Percentiles rank a stretch among this genome's conserved stretches.
Conservation (phyloP, 75 land plant genomes). For the Pseudotsuga menziesii region DNA sequence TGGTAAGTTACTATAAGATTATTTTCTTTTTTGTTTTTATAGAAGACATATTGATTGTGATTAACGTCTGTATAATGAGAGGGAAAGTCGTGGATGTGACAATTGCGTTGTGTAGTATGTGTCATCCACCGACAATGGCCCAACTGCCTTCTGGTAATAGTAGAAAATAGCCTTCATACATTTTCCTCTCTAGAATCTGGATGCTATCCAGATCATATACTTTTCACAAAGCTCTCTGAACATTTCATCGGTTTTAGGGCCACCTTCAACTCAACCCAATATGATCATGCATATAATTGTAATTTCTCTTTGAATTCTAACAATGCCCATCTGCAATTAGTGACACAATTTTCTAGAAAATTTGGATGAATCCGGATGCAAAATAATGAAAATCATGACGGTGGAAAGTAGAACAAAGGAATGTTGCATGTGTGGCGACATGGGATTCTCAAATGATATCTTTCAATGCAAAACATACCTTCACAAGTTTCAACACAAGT, state of each 20-base stretch:
- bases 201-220: no score
- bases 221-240: not conserved
- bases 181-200: not conserved
- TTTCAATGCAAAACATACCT: conserved; percentile 50
- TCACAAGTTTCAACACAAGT: conserved; percentile 53
- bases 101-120: not conserved
- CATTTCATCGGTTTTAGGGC: not conserved
- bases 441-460: conserved; percentile 35
- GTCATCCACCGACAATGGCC: conserved; percentile 6
- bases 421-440: conserved; percentile 72
- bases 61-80: not conserved
- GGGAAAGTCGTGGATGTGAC: not conserved
- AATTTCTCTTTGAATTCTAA: not conserved
- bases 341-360: not conserved
- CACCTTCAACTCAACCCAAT: not conserved
- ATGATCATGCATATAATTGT: not conserved
- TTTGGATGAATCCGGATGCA: not conserved
- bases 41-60: not conserved
- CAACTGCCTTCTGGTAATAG: not conserved
- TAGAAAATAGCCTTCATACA: not conserved
- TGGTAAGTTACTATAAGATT: no score
- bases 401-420: conserved; percentile 9
- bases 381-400: no score
- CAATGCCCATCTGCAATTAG: not conserved
- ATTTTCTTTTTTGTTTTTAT: not conserved